These are phyloP conservation scores for Achaetomiella virescens DNA, from an alignment of 495 filamentous ascomycete genomes.

Conservation along the genomic window DNA sequence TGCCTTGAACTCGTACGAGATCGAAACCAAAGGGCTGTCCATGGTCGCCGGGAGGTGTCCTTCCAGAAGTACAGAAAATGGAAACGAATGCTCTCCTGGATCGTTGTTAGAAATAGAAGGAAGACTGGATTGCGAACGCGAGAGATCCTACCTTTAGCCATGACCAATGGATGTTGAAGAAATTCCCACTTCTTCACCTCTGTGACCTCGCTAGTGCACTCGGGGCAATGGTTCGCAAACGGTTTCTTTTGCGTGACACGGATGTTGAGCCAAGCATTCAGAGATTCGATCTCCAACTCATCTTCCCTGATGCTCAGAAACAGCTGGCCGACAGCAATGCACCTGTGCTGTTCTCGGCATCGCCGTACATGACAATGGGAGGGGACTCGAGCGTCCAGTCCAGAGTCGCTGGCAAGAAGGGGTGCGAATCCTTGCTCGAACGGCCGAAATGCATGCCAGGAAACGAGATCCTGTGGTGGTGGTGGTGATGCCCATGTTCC, in stretches of 20 bases:
- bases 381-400: conserved; percentile 83
- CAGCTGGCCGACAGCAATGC: conserved; percentile 80
- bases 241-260: conserved; percentile 71
- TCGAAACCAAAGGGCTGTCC: conserved; percentile 60
- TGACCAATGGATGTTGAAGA: conserved; percentile 57
- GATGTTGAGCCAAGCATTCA: conserved; percentile 62
- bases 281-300: conserved; percentile 57
- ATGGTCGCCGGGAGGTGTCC: conserved; percentile 81
- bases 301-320: conserved; percentile 62
- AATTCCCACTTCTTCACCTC: conserved; percentile 76
- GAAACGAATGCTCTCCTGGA: conserved; percentile 63
- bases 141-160: conserved; percentile 49
- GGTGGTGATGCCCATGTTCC: conserved; percentile 29
- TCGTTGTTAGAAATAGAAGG: conserved; percentile 17
- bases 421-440: conserved; percentile 38
- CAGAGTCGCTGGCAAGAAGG: conserved; percentile 48
- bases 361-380: conserved; percentile 77
- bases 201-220: conserved; percentile 62
- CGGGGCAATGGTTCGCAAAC: conserved; percentile 65
- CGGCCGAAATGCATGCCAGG: conserved; percentile 43
- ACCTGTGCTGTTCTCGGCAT: conserved; percentile 67
- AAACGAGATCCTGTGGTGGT: conserved; percentile 44
- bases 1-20: conserved; percentile 77
- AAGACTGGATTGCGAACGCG: neutral
- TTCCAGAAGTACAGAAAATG: conserved; percentile 85